Conservation (phyloP, 202 grass and related monocot genomes). For the Zoysia matrella region DNA sequence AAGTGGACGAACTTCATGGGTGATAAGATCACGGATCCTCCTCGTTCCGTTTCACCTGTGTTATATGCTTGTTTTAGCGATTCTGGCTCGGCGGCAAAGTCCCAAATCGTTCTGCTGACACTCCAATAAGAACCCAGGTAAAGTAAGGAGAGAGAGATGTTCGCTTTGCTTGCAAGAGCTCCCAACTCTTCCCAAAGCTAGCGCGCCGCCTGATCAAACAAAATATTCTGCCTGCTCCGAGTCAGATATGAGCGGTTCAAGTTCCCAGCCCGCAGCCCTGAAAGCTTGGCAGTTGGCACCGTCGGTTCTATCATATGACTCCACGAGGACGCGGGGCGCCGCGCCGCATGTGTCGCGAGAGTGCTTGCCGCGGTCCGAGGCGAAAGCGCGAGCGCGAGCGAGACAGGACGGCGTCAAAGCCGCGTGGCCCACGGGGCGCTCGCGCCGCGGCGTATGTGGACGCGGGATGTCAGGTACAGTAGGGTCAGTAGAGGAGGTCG, state of each 20-base stretch:
- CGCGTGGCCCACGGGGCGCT: not conserved
- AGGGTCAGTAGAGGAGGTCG: no score
- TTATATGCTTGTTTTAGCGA: not conserved
- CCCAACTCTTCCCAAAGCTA: not conserved
- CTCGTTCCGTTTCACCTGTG: not conserved
- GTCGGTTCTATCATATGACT: not conserved
- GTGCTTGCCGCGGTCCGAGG: no score
- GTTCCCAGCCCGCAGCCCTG: not conserved
- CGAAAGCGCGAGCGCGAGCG: not conserved
- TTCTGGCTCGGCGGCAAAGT: no score
- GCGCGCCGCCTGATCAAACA: not conserved
- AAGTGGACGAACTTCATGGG: no score
- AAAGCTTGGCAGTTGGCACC: not conserved
- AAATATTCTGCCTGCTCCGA: not conserved
- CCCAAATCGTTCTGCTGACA: no score
- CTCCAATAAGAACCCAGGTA: not conserved
- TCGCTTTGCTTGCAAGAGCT: constrained; percentile 27
- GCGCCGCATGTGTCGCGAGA: no score
- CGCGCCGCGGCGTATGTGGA: not conserved
- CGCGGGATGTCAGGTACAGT: not conserved
- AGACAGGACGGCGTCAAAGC: constrained; percentile 45
- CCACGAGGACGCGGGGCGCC: constrained; percentile 5
- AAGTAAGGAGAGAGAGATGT: not conserved
- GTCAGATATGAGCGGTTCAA: no score
- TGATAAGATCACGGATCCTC: not conserved